Conservation (phyloP, 768 basidiomycete genomes). For the Calocybe gangraenosa region DNA sequence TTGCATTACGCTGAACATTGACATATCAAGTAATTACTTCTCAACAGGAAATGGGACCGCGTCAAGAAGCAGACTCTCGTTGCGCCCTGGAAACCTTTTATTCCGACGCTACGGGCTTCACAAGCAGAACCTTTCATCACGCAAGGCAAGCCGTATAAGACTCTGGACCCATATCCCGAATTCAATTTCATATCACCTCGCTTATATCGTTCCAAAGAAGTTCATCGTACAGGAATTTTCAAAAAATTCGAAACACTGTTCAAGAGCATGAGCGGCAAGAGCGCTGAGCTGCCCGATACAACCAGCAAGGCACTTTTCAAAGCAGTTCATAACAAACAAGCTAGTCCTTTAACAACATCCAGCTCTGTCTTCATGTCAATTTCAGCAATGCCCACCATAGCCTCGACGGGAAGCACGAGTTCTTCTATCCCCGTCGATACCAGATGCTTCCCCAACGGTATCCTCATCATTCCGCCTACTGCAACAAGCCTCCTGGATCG, state of each 20-base stretch:
- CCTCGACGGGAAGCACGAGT: too few relatives aligned
- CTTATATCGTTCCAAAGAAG: background rate
- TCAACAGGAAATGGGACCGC: slow-evolving; percentile 4
- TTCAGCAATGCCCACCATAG: too few relatives aligned
- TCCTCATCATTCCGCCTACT: too few relatives aligned
- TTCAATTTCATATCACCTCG: slow-evolving; percentile 1
- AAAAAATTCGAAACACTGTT: background rate
- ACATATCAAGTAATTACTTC: background rate
- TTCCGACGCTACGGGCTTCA: background rate
- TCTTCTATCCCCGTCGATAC: too few relatives aligned
- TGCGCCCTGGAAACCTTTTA: slow-evolving; percentile 8
- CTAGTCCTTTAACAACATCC: too few relatives aligned
- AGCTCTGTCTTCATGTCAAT: too few relatives aligned
- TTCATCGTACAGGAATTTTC: background rate
- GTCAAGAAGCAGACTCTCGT: background rate
- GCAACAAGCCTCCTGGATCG: background rate
- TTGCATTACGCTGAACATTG: background rate
- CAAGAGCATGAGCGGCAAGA: background rate
- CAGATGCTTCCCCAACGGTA: too few relatives aligned
- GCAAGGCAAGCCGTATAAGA: background rate
- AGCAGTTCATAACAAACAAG: too few relatives aligned
- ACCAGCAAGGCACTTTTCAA: too few relatives aligned
- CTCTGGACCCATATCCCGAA: background rate
- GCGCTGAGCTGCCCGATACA: background rate
- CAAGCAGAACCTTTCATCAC: background rate